phyloP scores from a whole-genome alignment of 192 early-diverging fungal genomes.

The Podila clonocystis region DNA sequence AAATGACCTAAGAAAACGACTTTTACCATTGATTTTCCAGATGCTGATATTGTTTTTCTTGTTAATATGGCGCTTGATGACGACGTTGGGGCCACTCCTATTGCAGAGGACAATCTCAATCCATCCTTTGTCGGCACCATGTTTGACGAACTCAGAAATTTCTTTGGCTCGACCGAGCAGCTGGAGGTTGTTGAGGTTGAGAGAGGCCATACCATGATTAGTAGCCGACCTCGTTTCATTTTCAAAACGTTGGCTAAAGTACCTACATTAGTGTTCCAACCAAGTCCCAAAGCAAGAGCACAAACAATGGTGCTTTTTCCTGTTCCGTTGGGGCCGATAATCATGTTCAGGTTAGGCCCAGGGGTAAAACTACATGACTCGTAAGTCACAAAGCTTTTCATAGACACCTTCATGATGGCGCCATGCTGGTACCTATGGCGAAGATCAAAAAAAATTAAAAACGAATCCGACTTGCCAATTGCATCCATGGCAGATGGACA shows the following conservation, averaged over 20 bases:
- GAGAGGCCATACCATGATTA: background rate
- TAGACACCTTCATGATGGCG: slow-evolving; percentile 75
- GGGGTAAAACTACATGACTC: slow-evolving; percentile 84
- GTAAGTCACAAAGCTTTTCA: slow-evolving; percentile 98
- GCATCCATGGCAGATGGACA: too few relatives aligned
- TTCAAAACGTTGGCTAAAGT: background rate
- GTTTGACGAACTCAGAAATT: slow-evolving; percentile 92
- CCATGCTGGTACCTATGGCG: slow-evolving; percentile 64
- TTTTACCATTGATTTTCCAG: slow-evolving; percentile 87
- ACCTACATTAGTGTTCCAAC: slow-evolving; percentile 69
- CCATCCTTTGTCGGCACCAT: slow-evolving; percentile 77
- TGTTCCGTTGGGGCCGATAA: slow-evolving; percentile 96
- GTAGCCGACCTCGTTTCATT: background rate
- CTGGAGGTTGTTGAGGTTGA: slow-evolving; percentile 35
- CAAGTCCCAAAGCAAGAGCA: slow-evolving; percentile 94
- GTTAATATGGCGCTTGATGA: slow-evolving; percentile 71
- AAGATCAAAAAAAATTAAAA: background rate
- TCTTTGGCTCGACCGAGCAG: slow-evolving; percentile 89
- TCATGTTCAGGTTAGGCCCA: slow-evolving; percentile 98
- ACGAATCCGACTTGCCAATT: too few relatives aligned
- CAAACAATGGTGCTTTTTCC: slow-evolving; percentile 97
- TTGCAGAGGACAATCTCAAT: slow-evolving; percentile 91
- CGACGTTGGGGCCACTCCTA: slow-evolving; percentile 48
- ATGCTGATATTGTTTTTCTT: slow-evolving; percentile 70
- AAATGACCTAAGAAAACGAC: background rate